Conservation (phyloP, 2,329 filamentous ascomycete species). For the Fonsecaea multimorphosa region DNA sequence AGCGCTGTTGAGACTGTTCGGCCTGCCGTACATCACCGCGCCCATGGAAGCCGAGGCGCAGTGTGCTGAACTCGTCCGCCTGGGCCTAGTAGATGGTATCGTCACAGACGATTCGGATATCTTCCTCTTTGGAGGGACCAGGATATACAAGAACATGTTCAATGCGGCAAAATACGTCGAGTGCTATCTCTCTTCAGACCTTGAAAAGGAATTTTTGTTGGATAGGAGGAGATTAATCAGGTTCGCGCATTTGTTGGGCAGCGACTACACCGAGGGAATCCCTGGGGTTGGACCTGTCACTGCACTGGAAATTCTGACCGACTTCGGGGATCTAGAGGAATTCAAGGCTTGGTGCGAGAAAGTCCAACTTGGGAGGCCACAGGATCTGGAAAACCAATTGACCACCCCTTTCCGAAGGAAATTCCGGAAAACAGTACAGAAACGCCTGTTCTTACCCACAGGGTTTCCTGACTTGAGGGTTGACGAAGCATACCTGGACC, state of each 20-base stretch:
- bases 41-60: conserved; percentile 99
- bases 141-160: conserved; percentile 99
- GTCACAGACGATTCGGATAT: conserved; percentile 97
- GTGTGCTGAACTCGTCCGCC: conserved; percentile 84
- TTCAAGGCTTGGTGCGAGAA: conserved; percentile 84
- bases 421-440: conserved; percentile 75
- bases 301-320: conserved; percentile 89
- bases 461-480: conserved; percentile 81
- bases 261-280: conserved; percentile 93
- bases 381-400: conserved; percentile 64
- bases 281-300: conserved; percentile 92
- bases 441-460: conserved; percentile 84
- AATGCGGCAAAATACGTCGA: conserved; percentile 98
- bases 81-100: conserved; percentile 93
- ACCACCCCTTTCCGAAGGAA: conserved; percentile 76
- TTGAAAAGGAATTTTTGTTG: conserved; percentile 88
- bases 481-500: conserved; percentile 80
- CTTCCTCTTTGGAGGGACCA: conserved; percentile 93
- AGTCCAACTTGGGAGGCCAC: conserved; percentile 70
- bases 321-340: conserved; percentile 74
- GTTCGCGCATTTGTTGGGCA: conserved; percentile 87
- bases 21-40: conserved; percentile 93
- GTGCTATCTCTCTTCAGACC: conserved; percentile 83
- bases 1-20: conserved; percentile 85
- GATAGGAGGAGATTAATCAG: conserved; percentile 86